A percentile compares a stretch with the other conserved stretches of the same genome.
Conservation (phyloP, 805 yeast species). For the Blastobotrys parvus region DNA sequence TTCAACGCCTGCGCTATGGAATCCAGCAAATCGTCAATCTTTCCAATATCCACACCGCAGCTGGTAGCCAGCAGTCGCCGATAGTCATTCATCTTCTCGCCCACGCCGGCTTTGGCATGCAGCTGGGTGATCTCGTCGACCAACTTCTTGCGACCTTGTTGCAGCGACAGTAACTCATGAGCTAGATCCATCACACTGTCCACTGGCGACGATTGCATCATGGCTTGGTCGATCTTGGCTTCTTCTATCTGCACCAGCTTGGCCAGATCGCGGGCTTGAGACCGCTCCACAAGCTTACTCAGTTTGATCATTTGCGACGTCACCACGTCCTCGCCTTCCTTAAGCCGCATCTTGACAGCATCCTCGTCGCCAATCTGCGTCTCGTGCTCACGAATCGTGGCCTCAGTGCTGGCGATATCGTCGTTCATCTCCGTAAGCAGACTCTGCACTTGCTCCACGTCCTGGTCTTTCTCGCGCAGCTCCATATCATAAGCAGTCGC, state of each 20-base stretch:
- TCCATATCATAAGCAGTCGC: constrained; percentile 47
- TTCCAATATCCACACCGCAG: constrained; percentile 71
- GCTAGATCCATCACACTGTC: constrained; percentile 23
- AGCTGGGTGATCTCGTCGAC: constrained; percentile 43
- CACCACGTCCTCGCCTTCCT: constrained; percentile 23
- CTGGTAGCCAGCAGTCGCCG: constrained; percentile 67
- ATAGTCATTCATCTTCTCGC: constrained; percentile 65
- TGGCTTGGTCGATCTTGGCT: constrained; percentile 22
- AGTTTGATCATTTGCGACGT: constrained; percentile 21
- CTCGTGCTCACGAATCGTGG: constrained; percentile 24
- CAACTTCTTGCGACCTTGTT: constrained; percentile 33
- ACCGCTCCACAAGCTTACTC: constrained; percentile 45
- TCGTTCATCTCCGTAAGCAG: constrained; percentile 35
- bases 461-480: constrained; percentile 46
- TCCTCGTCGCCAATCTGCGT: constrained; percentile 25
- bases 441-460: constrained; percentile 39
- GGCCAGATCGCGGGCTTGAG: constrained; percentile 56
- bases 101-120: constrained; percentile 38
- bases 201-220: constrained; percentile 10
- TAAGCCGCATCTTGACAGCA: constrained; percentile 12
- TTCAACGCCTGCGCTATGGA: constrained; percentile 53
- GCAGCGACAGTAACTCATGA: constrained; percentile 32
- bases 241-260: constrained; percentile 51
- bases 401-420: constrained; percentile 32
- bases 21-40: constrained; percentile 70